These are phyloP conservation scores for Neofusicoccum ribis DNA, from an alignment of 2,329 filamentous ascomycete species.

Conservation along the genomic window DNA sequence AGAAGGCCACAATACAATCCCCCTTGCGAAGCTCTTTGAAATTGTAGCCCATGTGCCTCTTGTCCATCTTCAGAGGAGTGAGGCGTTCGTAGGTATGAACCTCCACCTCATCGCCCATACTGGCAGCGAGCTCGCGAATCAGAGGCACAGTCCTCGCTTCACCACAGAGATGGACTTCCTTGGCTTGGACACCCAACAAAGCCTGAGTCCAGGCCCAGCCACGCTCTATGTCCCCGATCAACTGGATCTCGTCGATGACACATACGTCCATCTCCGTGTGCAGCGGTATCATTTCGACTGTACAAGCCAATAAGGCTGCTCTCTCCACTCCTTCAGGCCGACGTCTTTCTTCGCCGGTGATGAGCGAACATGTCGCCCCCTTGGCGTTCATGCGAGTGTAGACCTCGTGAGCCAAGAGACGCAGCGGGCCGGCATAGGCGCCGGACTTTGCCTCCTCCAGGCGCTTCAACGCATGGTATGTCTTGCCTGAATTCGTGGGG, in stretches of 20 bases:
- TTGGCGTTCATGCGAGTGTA: conserved; percentile 81
- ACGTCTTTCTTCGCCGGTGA: conserved; percentile 89
- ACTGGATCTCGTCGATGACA: conserved; percentile 98
- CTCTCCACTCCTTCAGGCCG: conserved; percentile 58
- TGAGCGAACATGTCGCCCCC: conserved; percentile 72
- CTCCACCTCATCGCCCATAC: conserved; percentile 77
- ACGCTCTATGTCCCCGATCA: conserved; percentile 78
- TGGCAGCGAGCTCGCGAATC: conserved; percentile 73
- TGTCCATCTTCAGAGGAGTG: conserved; percentile 70
- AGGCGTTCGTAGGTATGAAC: conserved; percentile 83
- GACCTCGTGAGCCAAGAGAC: conserved; percentile 91
- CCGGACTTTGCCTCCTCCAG: conserved; percentile 75
- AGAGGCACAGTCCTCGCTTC: conserved; percentile 80
- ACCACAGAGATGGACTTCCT: conserved; percentile 90
- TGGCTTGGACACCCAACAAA: conserved; percentile 79
- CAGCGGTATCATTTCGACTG: conserved; percentile 82
- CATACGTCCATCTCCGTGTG: conserved; percentile 74
- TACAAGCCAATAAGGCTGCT: conserved; percentile 66
- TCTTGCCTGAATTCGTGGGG: conserved; percentile 97
- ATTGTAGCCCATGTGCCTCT: conserved; percentile 62
- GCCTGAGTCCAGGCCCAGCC: conserved; percentile 96
- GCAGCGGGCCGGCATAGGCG: conserved; percentile 86
- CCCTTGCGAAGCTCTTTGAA: conserved; percentile 75
- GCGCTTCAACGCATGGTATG: conserved; percentile 85
- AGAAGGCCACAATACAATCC: conserved; percentile 88